Conservation (phyloP, 495 filamentous ascomycete species). For the Usnea hakonensis region DNA sequence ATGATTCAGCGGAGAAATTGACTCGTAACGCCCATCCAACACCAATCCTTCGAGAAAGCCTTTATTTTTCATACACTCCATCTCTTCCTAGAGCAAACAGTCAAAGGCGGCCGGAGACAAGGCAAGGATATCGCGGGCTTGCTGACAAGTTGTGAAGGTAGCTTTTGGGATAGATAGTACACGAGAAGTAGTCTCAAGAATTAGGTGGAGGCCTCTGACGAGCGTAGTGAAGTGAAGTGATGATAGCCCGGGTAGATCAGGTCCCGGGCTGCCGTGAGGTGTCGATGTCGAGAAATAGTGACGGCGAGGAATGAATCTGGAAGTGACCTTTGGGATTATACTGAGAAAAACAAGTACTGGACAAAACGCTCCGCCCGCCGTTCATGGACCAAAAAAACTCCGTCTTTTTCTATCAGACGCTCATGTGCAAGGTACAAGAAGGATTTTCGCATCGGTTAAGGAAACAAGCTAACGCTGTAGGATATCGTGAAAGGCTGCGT, state of each 20-base stretch:
- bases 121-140: background rate
- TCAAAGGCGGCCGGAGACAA: background rate
- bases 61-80: slow-evolving; percentile 72
- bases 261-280: slow-evolving; percentile 17
- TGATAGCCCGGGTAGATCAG: slow-evolving; percentile 14
- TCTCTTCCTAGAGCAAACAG: slow-evolving; percentile 30
- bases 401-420: slow-evolving; percentile 54
- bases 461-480: slow-evolving; percentile 38
- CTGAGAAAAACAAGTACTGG: slow-evolving; percentile 26
- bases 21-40: slow-evolving; percentile 79
- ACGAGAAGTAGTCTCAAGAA: slow-evolving; percentile 23
- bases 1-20: slow-evolving; percentile 90
- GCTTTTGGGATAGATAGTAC: slow-evolving; percentile 31
- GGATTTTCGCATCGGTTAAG: slow-evolving; percentile 51
- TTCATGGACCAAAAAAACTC: slow-evolving; percentile 40
- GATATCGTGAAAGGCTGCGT: slow-evolving; percentile 40
- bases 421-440: slow-evolving; percentile 53
- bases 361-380: slow-evolving; percentile 26
- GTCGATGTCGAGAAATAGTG: slow-evolving; percentile 15
- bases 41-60: slow-evolving; percentile 67
- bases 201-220: slow-evolving; percentile 9
- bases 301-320: slow-evolving; percentile 7
- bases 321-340: slow-evolving; percentile 13
- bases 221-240: slow-evolving; percentile 6
- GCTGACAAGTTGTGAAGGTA: background rate